Evolutionary conservation across 495 filamentous ascomycete genomes (phyloP), one percentile per base, ranked within the genome.

Genomic region (Cudoniella acicularis): DNA sequence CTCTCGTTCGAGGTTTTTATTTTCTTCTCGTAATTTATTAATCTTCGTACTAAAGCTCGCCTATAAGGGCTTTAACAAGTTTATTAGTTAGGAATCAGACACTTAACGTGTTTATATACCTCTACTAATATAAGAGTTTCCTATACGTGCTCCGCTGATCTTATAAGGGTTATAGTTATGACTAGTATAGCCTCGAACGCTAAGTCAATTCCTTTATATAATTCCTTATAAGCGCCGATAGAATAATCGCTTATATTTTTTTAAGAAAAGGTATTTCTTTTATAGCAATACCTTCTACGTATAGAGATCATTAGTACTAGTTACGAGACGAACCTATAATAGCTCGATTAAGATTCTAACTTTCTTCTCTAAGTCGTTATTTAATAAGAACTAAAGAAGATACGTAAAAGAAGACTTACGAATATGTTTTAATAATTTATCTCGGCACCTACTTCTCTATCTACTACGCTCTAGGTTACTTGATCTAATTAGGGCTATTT

Each of bases 221-320:
- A 48, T 48, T 48, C 45, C 45, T 48, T 48, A 48, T 48, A 48
- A 48, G 21, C 45, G n/a, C 45, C 45, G 21, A 48, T 48, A 17
- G 45, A 48, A 48, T 48, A n/a, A 48, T 48, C 45, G 21, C 45
- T 48, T 48, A 48, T 48, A 48, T 48, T 48, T 48, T n/a, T 48
- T 48, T 48, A n/a, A 48, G 45, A 48, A 48, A 17, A 48, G 45
- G 45, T 36, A 13, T 13, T 36, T 36, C 30, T 36, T 36, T 36
- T 36, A 13, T 36, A 13, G 30, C 30, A 36, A 36, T 36, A 36
- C 30, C 30, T 36, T 36, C 30, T 13, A 36, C 30, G 30, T 36
- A 13, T 36, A 36, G 30, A 36, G 20, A 27, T 52, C 49, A 27
- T 52, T 21, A n/a, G 49, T 10, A 23, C 24, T 17, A 24, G 49